Percentiles rank a stretch among this genome's conserved stretches.
phyloP scores from a whole-genome alignment of 345 rosid species.

The Moricandia arvensis region DNA sequence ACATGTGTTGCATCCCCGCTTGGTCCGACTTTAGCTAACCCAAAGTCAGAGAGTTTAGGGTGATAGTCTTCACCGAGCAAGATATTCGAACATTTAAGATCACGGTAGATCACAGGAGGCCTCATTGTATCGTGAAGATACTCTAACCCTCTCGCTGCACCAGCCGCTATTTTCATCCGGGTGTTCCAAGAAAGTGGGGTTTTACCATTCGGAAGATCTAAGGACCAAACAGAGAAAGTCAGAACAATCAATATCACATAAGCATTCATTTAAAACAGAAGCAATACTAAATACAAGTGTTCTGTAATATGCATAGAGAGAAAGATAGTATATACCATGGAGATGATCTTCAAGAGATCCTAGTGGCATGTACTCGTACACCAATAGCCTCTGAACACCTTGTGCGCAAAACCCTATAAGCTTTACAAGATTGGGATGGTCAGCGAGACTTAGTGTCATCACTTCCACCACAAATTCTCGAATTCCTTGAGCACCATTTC shows the following conservation, averaged over 20 bases:
- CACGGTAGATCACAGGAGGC: slow-evolving; percentile 83
- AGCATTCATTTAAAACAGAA: too few species aligned
- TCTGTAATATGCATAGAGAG: not conserved
- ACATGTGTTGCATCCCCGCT: slow-evolving; percentile 78
- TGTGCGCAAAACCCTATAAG: slow-evolving; percentile 82
- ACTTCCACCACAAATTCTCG: slow-evolving; percentile 84
- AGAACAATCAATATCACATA: too few species aligned
- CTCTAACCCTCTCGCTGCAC: slow-evolving; percentile 78
- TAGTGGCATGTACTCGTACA: slow-evolving; percentile 79
- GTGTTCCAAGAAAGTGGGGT: slow-evolving; percentile 63
- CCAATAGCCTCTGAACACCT: slow-evolving; percentile 72
- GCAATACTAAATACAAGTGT: not conserved
- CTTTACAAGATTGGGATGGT: slow-evolving; percentile 79
- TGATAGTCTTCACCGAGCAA: slow-evolving; percentile 59
- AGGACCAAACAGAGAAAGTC: not conserved
- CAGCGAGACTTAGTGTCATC: slow-evolving; percentile 62
- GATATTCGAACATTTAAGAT: slow-evolving; percentile 76
- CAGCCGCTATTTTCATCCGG: slow-evolving; percentile 81
- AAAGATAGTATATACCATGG: slow-evolving; percentile 46
- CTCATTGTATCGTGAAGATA: slow-evolving; percentile 68
- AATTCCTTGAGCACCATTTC: slow-evolving; percentile 68
- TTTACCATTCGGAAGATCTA: slow-evolving; percentile 50
- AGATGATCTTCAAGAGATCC: slow-evolving; percentile 77
- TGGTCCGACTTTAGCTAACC: slow-evolving; percentile 93
- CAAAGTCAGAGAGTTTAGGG: slow-evolving; percentile 53